These are phyloP conservation scores for Jamesozyma jinghongensis DNA, from an alignment of 805 yeast genomes.

Conservation along the genomic window DNA sequence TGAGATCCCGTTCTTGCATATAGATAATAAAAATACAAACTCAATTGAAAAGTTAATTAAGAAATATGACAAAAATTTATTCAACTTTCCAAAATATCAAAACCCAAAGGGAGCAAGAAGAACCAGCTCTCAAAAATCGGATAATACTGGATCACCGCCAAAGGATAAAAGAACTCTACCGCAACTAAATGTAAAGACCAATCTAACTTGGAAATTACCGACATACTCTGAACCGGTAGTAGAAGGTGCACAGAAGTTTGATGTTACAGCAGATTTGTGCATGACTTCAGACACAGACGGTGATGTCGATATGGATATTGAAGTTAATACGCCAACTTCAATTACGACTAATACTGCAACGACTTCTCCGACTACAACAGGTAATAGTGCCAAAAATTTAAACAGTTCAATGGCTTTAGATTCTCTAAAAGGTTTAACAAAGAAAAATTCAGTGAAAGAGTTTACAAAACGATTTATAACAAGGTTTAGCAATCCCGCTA, in stretches of 20 bases:
- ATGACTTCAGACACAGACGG: background rate
- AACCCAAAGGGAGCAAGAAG: background rate
- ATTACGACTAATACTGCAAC: background rate
- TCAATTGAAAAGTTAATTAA: constrained; percentile 56
- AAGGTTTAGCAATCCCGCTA: constrained; percentile 7
- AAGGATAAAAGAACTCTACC: background rate
- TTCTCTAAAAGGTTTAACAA: constrained; percentile 20
- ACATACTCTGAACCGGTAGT: constrained; percentile 20
- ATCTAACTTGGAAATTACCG: constrained; percentile 22
- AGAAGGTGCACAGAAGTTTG: constrained; percentile 18
- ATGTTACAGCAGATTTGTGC: constrained; percentile 19
- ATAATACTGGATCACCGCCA: too few relatives aligned
- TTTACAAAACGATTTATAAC: constrained; percentile 20
- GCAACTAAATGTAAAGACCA: constrained; percentile 5
- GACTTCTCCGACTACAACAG: background rate
- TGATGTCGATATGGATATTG: background rate
- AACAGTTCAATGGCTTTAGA: constrained; percentile 20
- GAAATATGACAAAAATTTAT: constrained; percentile 53
- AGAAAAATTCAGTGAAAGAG: constrained; percentile 16
- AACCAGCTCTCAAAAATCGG: too few relatives aligned
- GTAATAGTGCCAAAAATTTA: background rate
- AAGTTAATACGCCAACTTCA: background rate
- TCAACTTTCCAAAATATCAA: constrained; percentile 19
- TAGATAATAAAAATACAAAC: constrained; percentile 17
- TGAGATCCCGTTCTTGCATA: constrained; percentile 50